phyloP scores from a whole-genome alignment of 2,329 filamentous ascomycete species.

The Lojkania enalia region DNA sequence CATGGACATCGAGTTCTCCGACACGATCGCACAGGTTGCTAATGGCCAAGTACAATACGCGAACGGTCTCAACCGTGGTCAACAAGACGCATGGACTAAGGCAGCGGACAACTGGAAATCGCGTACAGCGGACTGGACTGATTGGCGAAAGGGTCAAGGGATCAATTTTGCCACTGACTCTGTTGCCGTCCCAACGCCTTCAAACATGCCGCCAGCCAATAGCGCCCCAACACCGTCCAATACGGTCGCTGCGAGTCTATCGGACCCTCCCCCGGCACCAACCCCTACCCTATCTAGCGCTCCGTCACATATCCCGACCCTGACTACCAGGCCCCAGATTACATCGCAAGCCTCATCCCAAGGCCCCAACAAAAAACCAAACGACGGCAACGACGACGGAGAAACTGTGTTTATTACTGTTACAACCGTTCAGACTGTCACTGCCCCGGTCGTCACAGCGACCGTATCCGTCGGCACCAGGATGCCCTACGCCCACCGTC shows the following conservation, averaged over 20 bases:
- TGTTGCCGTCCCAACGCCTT: background rate
- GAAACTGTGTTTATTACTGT: constrained; percentile 16
- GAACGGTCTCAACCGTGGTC: constrained; percentile 16
- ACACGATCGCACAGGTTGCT: constrained; percentile 22
- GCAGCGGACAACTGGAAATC: constrained; percentile 46
- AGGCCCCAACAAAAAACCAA: no score
- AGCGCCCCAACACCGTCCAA: no score
- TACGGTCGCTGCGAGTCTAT: no score
- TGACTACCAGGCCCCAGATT: background rate
- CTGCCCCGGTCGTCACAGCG: constrained; percentile 16
- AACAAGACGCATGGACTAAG: constrained; percentile 48
- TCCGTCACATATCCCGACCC: background rate
- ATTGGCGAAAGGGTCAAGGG: constrained; percentile 28
- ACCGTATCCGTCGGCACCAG: constrained; percentile 7
- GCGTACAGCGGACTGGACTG: constrained; percentile 45
- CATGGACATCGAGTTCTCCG: constrained; percentile 57
- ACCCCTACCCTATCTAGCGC: background rate
- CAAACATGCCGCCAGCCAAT: no score
- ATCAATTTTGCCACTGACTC: background rate
- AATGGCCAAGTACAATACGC: constrained; percentile 15
- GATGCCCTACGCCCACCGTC: constrained; percentile 8
- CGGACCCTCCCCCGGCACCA: no score
- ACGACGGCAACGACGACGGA: no score
- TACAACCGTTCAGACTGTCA: constrained; percentile 33
- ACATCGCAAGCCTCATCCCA: no score